Evolutionary conservation across 2,329 filamentous ascomycete species (phyloP), one percentile per base, ranked within the genome.

Genomic region (Ramichloridium luteum): DNA sequence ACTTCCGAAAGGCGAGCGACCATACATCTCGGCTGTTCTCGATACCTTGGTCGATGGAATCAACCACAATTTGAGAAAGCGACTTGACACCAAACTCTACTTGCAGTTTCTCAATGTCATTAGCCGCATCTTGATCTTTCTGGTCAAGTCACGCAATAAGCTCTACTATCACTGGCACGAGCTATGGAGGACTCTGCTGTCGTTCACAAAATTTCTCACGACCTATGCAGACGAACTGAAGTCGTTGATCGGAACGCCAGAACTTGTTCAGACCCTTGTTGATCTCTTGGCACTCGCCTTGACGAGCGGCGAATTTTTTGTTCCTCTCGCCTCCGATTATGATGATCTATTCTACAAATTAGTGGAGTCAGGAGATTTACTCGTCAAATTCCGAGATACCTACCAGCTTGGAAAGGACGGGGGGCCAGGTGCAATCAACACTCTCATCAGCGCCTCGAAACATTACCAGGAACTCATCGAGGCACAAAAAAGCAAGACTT

Each of bases 281-380:
- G 85, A 90, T 49, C 64, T 94, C 4, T 66, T 94, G 23, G 83
- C 83, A 1, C 70, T 94, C 23, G 81, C 83, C 2, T 67, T 98
- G 5, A 90, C 82, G 2, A 74, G 76, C 2, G 90, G 90, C 5
- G 90, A 96, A 54, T 77, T 80, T 2, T 96, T 98, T 58, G 68
- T 98, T 5, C 90, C 88, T 0, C 82, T 81, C 16, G 77, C 85
- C 1, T 72, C 80, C 12, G 77, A 83, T 2, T 96, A 96, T 56
- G 90, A 98, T 48, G 90, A 98, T 50, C 67, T 98, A 0, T 96
- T 98, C 61, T 98, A 98, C 71, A 98, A 98, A 60, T 72, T 96
- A 2, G 85, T 96, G 15, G 90, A 98, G 58, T 81, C 79, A 2
- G 84, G 86, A 8, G 83, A 93, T 29, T 70, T 83, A 9, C 68